phyloP scores from a whole-genome alignment of 345 rosid genomes.

The Eucalyptus regnans region DNA sequence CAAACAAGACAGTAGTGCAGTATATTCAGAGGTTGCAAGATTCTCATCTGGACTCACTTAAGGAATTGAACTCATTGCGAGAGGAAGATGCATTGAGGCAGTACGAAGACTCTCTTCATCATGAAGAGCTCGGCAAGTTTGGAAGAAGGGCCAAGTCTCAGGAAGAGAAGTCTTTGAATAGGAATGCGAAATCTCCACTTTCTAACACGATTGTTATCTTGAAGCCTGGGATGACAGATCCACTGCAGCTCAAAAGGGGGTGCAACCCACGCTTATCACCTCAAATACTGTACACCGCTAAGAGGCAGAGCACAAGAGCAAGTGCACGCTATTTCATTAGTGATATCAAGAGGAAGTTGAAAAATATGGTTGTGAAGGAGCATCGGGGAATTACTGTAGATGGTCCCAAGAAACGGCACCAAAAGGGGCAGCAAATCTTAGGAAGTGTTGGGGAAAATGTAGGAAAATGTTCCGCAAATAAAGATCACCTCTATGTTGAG shows the following conservation, averaged over 20 bases:
- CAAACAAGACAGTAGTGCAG: slow-evolving; percentile 41
- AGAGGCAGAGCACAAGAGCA: slow-evolving; percentile 26
- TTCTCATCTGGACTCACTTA: slow-evolving; percentile 18
- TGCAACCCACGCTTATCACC: slow-evolving; percentile 16
- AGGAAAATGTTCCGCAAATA: slow-evolving; percentile 31
- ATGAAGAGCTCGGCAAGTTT: slow-evolving; percentile 40
- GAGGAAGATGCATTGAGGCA: slow-evolving; percentile 5
- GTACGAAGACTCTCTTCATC: slow-evolving; percentile 4
- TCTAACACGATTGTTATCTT: slow-evolving; percentile 56
- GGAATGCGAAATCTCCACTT: slow-evolving; percentile 23
- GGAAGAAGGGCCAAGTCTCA: slow-evolving; percentile 33
- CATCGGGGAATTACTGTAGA: slow-evolving; percentile 17
- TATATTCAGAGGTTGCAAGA: slow-evolving; percentile 29
- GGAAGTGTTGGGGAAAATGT: slow-evolving; percentile 10
- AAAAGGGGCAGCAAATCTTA: not conserved
- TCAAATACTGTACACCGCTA: not conserved
- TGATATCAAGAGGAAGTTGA: not conserved
- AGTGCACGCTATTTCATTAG: not conserved
- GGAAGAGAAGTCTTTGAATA: slow-evolving; percentile 17
- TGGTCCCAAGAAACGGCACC: slow-evolving; percentile 8
- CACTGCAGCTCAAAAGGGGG: slow-evolving; percentile 29
- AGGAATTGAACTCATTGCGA: slow-evolving; percentile 1
- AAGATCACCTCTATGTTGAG: slow-evolving; percentile 68
- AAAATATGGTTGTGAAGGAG: slow-evolving; percentile 15
- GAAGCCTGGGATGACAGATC: slow-evolving; percentile 46